A percentile compares a stretch with the other conserved stretches of the same genome.
These are phyloP conservation scores for Lepiota brunneoincarnata DNA, from an alignment of 768 basidiomycete species.

Conservation along the genomic window DNA sequence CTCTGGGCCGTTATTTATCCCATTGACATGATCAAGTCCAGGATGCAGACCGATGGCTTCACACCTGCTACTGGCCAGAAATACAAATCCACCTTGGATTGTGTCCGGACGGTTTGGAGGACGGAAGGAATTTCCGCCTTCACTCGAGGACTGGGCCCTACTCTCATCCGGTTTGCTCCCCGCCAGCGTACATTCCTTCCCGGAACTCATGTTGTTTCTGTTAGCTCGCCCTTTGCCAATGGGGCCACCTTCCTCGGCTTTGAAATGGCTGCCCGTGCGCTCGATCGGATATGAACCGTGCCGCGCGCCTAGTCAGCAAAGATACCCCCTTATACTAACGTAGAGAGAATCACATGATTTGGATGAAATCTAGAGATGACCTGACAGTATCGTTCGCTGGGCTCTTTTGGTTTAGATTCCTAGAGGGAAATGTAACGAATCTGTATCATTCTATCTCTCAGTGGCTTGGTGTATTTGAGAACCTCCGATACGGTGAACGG, in stretches of 20 bases:
- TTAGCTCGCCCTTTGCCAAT: slow-evolving; percentile 91
- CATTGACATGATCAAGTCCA: slow-evolving; percentile 94
- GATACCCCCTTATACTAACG: not conserved
- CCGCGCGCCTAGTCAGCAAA: not conserved
- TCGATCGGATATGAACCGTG: slow-evolving; percentile 38
- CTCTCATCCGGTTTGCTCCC: slow-evolving; percentile 75
- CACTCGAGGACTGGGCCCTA: slow-evolving; percentile 87
- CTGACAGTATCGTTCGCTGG: too few relatives aligned
- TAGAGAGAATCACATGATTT: slow-evolving; percentile 3
- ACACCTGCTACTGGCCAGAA: slow-evolving; percentile 71
- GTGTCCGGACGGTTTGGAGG: slow-evolving; percentile 78
- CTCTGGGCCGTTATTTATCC: slow-evolving; percentile 94
- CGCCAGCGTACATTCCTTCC: not conserved
- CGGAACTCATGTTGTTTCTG: not conserved
- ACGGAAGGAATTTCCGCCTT: slow-evolving; percentile 85
- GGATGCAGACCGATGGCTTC: slow-evolving; percentile 95
- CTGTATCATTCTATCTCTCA: too few relatives aligned
- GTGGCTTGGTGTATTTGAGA: too few relatives aligned
- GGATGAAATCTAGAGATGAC: not conserved
- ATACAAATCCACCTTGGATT: slow-evolving; percentile 81
- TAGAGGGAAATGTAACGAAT: too few relatives aligned
- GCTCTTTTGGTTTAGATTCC: too few relatives aligned
- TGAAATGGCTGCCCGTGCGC: slow-evolving; percentile 81
- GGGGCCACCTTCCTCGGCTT: slow-evolving; percentile 96
- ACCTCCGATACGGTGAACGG: too few relatives aligned